Evolutionary conservation across 23 red algal genomes (phyloP), one percentile per base, ranked within the genome.

Genomic region (Gracilaria vermiculophylla): DNA sequence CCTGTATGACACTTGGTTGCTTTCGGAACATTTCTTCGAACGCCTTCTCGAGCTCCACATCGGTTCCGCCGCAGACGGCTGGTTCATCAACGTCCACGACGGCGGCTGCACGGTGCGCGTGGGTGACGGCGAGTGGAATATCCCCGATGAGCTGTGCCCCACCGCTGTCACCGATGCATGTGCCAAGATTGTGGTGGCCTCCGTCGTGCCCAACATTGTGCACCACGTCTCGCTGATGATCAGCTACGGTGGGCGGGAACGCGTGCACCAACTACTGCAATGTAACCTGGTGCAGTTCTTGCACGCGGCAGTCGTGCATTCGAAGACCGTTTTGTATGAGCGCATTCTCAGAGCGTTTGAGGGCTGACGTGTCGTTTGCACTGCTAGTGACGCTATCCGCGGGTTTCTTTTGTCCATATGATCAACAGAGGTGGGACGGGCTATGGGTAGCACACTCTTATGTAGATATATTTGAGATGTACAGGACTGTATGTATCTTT

Each of bases 1-100:
- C 17, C 42, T 60, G 78, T 82, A 64, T 39, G 78, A 82, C 36
- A 55, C 62, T 16, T 82, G 78, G 78, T 41, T 62, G 36, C 19
- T 82, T 29, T 45, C 48, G 3, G 53, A 60, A 17, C 48, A 60
- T 32, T 60, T 64, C 15, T 82, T 82, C 40, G 60, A 47, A 40
- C 54, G 54, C 40, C 19, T 64, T 34, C 28, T 82, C 17, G 33
- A 44, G 8, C 42, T 64, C 3, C 40, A 82, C 27, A 64, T 64
- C 31, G 39, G 24, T 36, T 19, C 50, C 0, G 36, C 21, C 40
- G 34, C 55, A 17, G 40, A 44, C 19, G 11, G 37, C 17, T 82
- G 78, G 78, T 64, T 36, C 42, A 33, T 82, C 3, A 28, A 62
- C 16, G 60, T 60, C 48, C 25, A 48, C 28, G 33, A 64, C 15